Evolutionary conservation across 2,329 filamentous ascomycete genomes (phyloP).

Genomic region (Phyllosticta citriasiana): DNA sequence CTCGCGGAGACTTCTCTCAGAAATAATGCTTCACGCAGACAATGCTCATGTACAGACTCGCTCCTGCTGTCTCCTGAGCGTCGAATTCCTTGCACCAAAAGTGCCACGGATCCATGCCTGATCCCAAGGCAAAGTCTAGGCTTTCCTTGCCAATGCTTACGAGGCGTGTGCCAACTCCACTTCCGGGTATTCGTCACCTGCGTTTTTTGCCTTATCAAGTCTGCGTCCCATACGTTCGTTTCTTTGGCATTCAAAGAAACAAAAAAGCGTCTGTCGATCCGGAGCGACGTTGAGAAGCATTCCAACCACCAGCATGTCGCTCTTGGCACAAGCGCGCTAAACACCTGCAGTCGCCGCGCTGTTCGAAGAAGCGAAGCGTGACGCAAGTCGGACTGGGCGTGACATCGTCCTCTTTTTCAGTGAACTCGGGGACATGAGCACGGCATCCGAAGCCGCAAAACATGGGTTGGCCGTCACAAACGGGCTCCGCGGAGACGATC

Average conservation of each 20-base stretch:
- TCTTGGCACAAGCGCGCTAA: background rate
- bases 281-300: background rate
- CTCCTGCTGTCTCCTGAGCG: background rate
- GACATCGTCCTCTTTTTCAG: background rate
- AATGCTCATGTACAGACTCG: background rate
- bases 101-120: background rate
- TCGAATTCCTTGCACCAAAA: background rate
- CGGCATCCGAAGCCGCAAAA: background rate
- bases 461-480: background rate
- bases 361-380: background rate
- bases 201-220: background rate
- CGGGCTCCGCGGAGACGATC: background rate
- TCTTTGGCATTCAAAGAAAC: background rate
- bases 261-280: background rate
- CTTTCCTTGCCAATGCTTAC: background rate
- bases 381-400: background rate
- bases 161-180: background rate
- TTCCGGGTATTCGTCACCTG: background rate
- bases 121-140: background rate
- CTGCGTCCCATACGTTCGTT: background rate
- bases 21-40: background rate
- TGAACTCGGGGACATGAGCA: background rate
- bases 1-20: background rate
- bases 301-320: background rate
- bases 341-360: background rate